Evolutionary conservation across 345 rosid species (phyloP).

Genomic region (Heritiera littoralis): DNA sequence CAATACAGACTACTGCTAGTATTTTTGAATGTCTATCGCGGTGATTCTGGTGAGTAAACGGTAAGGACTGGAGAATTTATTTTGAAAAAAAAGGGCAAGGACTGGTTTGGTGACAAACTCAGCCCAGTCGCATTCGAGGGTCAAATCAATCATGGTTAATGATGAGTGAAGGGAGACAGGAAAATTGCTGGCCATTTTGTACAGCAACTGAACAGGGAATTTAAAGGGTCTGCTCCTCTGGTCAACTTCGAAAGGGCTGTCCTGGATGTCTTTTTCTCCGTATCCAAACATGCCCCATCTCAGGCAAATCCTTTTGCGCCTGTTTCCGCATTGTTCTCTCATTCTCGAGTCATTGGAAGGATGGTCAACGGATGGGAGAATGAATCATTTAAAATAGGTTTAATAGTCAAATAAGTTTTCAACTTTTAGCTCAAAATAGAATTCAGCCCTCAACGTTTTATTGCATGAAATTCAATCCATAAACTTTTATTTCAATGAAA

Average conservation of each 20-base stretch:
- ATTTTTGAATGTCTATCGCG: background rate
- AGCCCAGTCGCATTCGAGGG: background rate
- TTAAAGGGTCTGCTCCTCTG: background rate
- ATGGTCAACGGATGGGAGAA: no score
- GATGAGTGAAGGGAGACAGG: background rate
- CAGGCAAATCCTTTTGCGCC: background rate
- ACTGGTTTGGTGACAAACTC: background rate
- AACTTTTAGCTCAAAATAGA: no score
- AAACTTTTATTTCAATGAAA: no score
- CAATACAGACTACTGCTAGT: no score
- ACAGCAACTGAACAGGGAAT: background rate
- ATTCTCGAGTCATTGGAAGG: background rate
- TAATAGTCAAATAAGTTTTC: no score
- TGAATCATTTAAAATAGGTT: no score
- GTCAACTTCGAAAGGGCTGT: conserved; percentile 14
- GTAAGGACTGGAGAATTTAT: conserved; percentile 14
- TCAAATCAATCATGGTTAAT: conserved; percentile 1
- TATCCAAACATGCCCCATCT: background rate
- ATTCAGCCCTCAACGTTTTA: no score
- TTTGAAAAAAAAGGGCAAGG: background rate
- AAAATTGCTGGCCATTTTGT: background rate
- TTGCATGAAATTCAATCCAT: no score
- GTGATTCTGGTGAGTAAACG: background rate
- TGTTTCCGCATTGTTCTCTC: background rate
- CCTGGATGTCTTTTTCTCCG: background rate